These are phyloP conservation scores for Macrophomina pseudophaseolina DNA, from an alignment of 2,329 filamentous ascomycete genomes.

Conservation along the genomic window DNA sequence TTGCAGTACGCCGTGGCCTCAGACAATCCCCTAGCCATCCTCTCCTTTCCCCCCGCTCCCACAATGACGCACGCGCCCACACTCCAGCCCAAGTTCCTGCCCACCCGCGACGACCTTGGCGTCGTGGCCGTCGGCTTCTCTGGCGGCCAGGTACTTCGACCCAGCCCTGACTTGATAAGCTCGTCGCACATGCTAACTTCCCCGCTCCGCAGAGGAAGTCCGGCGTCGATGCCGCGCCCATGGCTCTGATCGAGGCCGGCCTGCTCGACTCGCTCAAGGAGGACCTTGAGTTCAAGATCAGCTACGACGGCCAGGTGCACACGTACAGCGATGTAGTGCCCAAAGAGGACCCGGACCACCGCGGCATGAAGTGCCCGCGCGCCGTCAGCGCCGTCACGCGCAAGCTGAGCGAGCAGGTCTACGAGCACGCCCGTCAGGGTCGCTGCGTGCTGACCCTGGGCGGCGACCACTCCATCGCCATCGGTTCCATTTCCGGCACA, in stretches of 20 bases:
- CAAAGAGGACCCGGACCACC: constrained; percentile 74
- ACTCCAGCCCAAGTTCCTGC: constrained; percentile 75
- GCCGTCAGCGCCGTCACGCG: constrained; percentile 85
- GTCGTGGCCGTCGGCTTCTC: constrained; percentile 96
- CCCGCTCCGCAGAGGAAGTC: constrained; percentile 72
- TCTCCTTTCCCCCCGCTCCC: not conserved
- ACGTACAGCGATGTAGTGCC: constrained; percentile 79
- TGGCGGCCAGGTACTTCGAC: constrained; percentile 77
- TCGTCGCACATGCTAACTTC: constrained; percentile 20
- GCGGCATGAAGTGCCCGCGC: constrained; percentile 92
- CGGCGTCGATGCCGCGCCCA: constrained; percentile 89
- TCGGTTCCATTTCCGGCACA: constrained; percentile 87
- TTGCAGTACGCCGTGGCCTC: not conserved
- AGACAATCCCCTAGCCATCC: not conserved
- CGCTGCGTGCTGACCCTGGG: constrained; percentile 91
- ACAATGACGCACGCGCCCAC: constrained; percentile 63
- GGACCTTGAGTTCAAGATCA: constrained; percentile 86
- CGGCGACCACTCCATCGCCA: constrained; percentile 95
- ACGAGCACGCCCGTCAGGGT: constrained; percentile 80
- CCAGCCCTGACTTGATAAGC: not conserved
- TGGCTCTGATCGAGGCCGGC: constrained; percentile 85
- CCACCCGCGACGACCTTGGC: constrained; percentile 78
- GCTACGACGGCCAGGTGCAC: constrained; percentile 83
- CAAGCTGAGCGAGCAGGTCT: constrained; percentile 81
- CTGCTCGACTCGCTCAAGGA: constrained; percentile 81